phyloP scores from a whole-genome alignment of 108 stramenopile species.

The Fragilaria crotonensis region DNA sequence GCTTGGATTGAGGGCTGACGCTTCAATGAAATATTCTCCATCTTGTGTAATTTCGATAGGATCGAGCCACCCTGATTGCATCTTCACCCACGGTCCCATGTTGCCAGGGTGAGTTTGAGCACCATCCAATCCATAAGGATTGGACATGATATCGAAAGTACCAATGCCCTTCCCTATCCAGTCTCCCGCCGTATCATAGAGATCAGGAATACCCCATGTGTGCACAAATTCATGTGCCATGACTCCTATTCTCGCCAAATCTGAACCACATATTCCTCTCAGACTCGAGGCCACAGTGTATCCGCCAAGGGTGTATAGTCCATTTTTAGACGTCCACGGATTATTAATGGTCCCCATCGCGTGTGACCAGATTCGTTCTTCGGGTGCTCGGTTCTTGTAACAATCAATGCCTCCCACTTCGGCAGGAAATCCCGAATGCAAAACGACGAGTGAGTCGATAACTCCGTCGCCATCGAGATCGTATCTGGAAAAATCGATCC shows the following conservation, averaged over 20 bases:
- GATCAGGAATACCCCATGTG: constrained; percentile 17
- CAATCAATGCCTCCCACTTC: constrained; percentile 58
- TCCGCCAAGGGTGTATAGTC: constrained; percentile 17
- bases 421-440: constrained; percentile 71
- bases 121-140: constrained; percentile 15
- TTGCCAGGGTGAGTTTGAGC: constrained; percentile 21
- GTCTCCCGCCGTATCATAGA: constrained; percentile 15
- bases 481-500: constrained; percentile 16
- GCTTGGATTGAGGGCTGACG: constrained; percentile 29
- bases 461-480: constrained; percentile 32
- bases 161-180: constrained; percentile 20
- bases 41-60: constrained; percentile 27
- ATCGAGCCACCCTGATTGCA: constrained; percentile 40
- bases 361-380: constrained; percentile 16
- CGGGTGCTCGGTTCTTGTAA: neutral
- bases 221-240: constrained; percentile 27
- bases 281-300: constrained; percentile 37
- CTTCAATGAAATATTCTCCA: constrained; percentile 35
- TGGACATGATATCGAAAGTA: constrained; percentile 21
- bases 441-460: constrained; percentile 52
- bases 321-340: constrained; percentile 15
- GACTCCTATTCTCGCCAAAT: constrained; percentile 15
- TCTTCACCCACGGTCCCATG: constrained; percentile 39
- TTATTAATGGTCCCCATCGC: neutral
- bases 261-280: constrained; percentile 9